Conservation (phyloP, 345 rosid species). For the Populus nigra region DNA sequence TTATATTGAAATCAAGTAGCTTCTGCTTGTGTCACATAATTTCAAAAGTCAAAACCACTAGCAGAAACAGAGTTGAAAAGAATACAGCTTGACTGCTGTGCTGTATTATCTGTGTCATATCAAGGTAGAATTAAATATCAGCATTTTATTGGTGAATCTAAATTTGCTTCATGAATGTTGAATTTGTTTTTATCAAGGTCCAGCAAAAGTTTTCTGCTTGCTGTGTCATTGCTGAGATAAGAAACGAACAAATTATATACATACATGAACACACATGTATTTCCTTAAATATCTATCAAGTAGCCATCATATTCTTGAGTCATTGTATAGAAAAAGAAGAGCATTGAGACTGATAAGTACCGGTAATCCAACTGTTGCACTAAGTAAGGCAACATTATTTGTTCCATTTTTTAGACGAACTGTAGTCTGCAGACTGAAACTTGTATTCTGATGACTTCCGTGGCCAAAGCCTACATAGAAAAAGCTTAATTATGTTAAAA, state of each 20-base stretch:
- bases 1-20: background rate
- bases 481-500: background rate
- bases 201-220: background rate
- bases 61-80: background rate
- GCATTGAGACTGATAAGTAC: constrained; percentile 29
- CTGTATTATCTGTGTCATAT: background rate
- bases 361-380: constrained; percentile 79
- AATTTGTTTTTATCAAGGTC: background rate
- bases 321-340: background rate
- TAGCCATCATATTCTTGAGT: background rate
- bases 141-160: background rate
- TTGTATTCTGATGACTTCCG: constrained; percentile 39
- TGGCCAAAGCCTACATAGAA: constrained; percentile 52
- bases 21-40: too few species aligned
- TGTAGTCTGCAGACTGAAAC: constrained; percentile 33
- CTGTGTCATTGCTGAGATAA: background rate
- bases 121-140: too few species aligned
- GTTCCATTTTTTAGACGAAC: constrained; percentile 47
- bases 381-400: constrained; percentile 63
- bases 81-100: background rate
- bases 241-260: too few species aligned
- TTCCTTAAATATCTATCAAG: background rate
- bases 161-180: background rate
- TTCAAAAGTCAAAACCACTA: background rate
- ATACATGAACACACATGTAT: too few species aligned